A percentile compares a stretch with the other conserved stretches of the same genome.
These are phyloP conservation scores for Syncephalis plumigaleata DNA, from an alignment of 371 early-diverging fungal genomes.

Conservation along the genomic window DNA sequence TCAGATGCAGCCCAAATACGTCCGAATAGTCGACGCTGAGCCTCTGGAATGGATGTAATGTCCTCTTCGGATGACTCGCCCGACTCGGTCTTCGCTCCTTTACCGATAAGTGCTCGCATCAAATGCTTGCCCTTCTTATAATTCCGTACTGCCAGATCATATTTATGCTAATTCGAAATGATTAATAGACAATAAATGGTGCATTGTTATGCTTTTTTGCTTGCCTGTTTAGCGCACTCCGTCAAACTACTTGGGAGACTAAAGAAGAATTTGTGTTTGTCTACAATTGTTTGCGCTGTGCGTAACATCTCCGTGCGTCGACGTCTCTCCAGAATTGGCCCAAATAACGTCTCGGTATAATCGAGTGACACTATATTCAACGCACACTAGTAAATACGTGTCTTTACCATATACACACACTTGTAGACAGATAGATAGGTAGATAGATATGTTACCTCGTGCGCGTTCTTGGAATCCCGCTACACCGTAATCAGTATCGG, in stretches of 20 bases:
- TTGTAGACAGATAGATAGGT: too few relatives aligned
- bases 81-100: not conserved
- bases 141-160: slow-evolving; percentile 83
- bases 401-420: not conserved
- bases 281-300: slow-evolving; percentile 68
- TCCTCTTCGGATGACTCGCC: slow-evolving; percentile 5
- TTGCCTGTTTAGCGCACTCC: too few relatives aligned
- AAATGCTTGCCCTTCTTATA: slow-evolving; percentile 82
- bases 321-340: slow-evolving; percentile 75
- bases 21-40: slow-evolving; percentile 72
- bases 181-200: not conserved
- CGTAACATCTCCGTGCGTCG: slow-evolving; percentile 79
- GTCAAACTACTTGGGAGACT: slow-evolving; percentile 51
- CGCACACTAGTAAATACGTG: not conserved
- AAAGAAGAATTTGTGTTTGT: slow-evolving; percentile 88
- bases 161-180: slow-evolving; percentile 57
- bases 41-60: slow-evolving; percentile 20
- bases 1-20: slow-evolving; percentile 88
- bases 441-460: too few relatives aligned
- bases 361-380: slow-evolving; percentile 28
- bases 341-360: slow-evolving; percentile 67
- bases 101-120: slow-evolving; percentile 7
- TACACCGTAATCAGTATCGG: slow-evolving; percentile 66
- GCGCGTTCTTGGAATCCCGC: too few relatives aligned
- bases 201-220: too few relatives aligned